Conservation (phyloP, 2,329 filamentous ascomycete species). For the Alternaria sp. region DNA sequence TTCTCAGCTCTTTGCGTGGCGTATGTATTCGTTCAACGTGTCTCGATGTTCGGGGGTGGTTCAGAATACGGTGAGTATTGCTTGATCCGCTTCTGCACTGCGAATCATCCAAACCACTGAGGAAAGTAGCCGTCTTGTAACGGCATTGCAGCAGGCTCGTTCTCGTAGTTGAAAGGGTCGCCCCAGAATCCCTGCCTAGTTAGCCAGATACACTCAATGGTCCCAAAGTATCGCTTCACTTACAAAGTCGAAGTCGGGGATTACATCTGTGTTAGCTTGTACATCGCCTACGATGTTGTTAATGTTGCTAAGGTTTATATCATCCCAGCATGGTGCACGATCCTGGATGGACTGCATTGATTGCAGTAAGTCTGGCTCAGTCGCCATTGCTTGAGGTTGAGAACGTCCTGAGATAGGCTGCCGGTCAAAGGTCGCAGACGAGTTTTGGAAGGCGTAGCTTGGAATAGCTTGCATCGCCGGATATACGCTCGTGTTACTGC, state of each 20-base stretch:
- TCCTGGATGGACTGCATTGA: slow-evolving; percentile 24
- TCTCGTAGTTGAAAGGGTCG: slow-evolving; percentile 48
- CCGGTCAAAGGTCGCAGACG: slow-evolving; percentile 15
- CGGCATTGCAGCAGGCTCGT: slow-evolving; percentile 34
- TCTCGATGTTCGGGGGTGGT: not conserved
- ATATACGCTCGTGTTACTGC: slow-evolving; percentile 26
- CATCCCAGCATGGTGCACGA: slow-evolving; percentile 40
- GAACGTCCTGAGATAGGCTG: slow-evolving; percentile 9
- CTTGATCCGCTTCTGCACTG: not conserved
- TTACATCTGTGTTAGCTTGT: slow-evolving; percentile 32
- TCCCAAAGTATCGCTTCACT: slow-evolving; percentile 14
- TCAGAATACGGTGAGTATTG: not conserved
- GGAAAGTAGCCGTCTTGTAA: slow-evolving; percentile 33
- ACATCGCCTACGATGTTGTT: slow-evolving; percentile 45
- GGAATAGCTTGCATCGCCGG: slow-evolving; percentile 26
- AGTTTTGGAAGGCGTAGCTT: slow-evolving; percentile 23
- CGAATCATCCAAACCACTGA: slow-evolving; percentile 27
- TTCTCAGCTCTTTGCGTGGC: not conserved
- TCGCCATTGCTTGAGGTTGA: slow-evolving; percentile 14
- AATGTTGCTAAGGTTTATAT: slow-evolving; percentile 46
- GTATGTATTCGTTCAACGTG: not conserved
- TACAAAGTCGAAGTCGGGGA: slow-evolving; percentile 51
- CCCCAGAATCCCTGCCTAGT: slow-evolving; percentile 48
- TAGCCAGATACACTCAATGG: slow-evolving; percentile 8
- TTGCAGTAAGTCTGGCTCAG: slow-evolving; percentile 17